Conservation (phyloP, 2,329 filamentous ascomycete genomes). For the Colletotrichum incanum region DNA sequence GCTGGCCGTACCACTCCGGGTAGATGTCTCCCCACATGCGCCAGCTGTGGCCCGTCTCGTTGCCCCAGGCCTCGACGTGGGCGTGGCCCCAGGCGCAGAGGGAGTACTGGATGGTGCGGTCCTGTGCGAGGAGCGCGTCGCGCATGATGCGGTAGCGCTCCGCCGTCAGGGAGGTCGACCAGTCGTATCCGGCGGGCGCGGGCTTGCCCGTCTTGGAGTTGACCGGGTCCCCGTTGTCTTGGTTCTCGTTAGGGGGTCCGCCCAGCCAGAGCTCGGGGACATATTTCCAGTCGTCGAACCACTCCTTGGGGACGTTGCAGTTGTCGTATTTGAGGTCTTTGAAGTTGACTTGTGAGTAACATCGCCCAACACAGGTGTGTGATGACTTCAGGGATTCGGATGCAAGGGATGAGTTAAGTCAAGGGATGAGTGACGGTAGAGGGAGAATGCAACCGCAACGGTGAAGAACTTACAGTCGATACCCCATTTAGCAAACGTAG, state of each 20-base stretch:
- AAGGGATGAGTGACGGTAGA: background rate
- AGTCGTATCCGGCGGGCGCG: conserved; percentile 66
- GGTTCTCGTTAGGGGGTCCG: conserved; percentile 51
- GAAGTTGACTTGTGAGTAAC: background rate
- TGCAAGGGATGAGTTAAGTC: background rate
- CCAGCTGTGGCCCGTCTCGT: conserved; percentile 63
- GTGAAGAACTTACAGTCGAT: conserved; percentile 63
- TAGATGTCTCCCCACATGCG: conserved; percentile 61
- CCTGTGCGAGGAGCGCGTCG: conserved; percentile 63
- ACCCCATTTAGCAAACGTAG: conserved; percentile 71
- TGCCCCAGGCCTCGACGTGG: conserved; percentile 66
- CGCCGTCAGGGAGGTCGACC: conserved; percentile 62
- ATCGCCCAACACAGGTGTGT: background rate
- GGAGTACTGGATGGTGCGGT: conserved; percentile 64
- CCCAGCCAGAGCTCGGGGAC: conserved; percentile 47
- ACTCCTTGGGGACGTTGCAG: conserved; percentile 60
- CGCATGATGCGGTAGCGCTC: conserved; percentile 66
- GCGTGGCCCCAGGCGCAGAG: conserved; percentile 70
- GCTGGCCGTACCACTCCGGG: conserved; percentile 53
- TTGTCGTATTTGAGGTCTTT: conserved; percentile 72
- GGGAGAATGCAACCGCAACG: background rate
- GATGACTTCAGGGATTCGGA: background rate
- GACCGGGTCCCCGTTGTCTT: conserved; percentile 46
- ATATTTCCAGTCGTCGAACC: conserved; percentile 54
- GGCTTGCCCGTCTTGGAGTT: conserved; percentile 52